Conservation (phyloP, 2,329 filamentous ascomycete genomes). For the Xylaria sp. region DNA sequence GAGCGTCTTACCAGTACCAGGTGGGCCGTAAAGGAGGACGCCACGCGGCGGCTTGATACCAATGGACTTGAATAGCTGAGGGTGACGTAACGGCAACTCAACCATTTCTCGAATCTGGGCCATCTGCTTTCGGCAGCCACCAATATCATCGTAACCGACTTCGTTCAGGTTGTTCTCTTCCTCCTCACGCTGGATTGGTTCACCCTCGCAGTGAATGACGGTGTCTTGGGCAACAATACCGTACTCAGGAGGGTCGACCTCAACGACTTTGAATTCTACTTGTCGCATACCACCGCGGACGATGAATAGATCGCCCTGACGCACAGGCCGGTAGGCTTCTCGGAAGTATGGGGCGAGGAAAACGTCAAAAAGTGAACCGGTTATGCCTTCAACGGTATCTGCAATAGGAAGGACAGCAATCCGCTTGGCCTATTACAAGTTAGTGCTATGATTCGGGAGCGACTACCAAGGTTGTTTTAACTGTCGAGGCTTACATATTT, state of each 20-base stretch:
- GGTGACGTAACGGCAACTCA: constrained; percentile 94
- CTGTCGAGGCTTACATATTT: constrained; percentile 86
- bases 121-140: constrained; percentile 99
- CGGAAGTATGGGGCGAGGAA: constrained; percentile 99
- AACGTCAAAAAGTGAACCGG: constrained; percentile 97
- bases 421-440: constrained; percentile 81
- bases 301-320: constrained; percentile 98
- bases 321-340: constrained; percentile 96
- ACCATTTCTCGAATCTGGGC: constrained; percentile 99
- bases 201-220: constrained; percentile 98
- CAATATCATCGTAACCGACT: constrained; percentile 99
- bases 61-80: constrained; percentile 99
- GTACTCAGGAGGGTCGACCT: constrained; percentile 98
- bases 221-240: constrained; percentile 99
- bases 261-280: constrained; percentile 99
- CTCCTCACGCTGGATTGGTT: constrained; percentile 95
- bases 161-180: constrained; percentile 99
- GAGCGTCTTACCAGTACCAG: constrained; percentile 98
- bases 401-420: constrained; percentile 98
- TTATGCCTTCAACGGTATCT: constrained; percentile 97
- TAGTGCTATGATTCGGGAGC: constrained; percentile 1
- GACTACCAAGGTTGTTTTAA: background rate
- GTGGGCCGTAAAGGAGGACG: constrained; percentile 95
- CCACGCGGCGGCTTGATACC: constrained; percentile 99
- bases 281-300: constrained; percentile 98